phyloP scores from a whole-genome alignment of 2,329 filamentous ascomycete species.

The Colletotrichum orchidophilum region DNA sequence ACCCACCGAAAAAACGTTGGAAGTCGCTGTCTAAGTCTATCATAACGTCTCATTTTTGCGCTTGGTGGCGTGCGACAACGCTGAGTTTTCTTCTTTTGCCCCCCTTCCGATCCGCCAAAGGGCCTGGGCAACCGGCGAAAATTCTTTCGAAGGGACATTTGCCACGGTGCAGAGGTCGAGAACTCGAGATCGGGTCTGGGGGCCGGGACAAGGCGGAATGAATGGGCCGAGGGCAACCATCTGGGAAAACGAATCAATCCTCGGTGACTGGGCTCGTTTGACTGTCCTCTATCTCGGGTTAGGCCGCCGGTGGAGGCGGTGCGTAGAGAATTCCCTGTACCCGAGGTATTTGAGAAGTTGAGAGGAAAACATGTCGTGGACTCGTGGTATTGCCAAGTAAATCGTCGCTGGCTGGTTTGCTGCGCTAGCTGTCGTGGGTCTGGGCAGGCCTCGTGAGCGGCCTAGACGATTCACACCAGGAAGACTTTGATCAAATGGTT shows the following conservation, averaged over 20 bases:
- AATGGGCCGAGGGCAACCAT: background rate
- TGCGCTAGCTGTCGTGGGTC: background rate
- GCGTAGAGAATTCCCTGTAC: background rate
- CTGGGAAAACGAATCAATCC: background rate
- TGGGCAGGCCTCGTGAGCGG: background rate
- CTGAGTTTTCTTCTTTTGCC: background rate
- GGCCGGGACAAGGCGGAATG: background rate
- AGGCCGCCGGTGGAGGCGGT: background rate
- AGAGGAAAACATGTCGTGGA: background rate
- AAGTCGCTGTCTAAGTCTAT: constrained; percentile 8
- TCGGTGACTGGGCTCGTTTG: background rate
- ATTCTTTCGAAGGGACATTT: background rate
- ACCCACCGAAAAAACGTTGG: constrained; percentile 22
- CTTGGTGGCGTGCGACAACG: constrained; percentile 12
- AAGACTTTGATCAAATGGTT: constrained; percentile 4
- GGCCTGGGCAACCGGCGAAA: background rate
- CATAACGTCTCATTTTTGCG: constrained; percentile 19
- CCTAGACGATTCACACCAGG: constrained; percentile 5
- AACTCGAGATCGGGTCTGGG: background rate
- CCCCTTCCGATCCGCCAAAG: background rate
- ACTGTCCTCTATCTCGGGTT: background rate
- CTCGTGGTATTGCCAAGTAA: background rate
- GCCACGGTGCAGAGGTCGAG: background rate
- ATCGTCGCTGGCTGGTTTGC: background rate
- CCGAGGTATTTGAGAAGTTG: background rate